Evolutionary conservation across 177 flowering plant genomes (phyloP), one percentile per base, ranked within the genome.

Genomic region (Telopea speciosissima): DNA sequence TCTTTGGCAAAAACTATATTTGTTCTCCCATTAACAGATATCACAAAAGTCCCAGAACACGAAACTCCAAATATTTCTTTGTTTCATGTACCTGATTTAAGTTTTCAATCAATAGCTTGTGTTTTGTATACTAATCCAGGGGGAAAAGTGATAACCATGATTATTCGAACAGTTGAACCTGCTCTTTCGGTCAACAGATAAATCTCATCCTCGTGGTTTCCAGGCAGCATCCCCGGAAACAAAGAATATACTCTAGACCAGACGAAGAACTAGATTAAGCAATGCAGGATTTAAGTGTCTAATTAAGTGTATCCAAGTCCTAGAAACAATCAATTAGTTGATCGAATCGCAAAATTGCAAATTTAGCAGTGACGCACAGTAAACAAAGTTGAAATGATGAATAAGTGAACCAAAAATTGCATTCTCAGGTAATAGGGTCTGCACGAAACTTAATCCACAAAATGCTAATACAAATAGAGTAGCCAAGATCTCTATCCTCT

Each of bases 401-500:
- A 36, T 19, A 52, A 13, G 58, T 58, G n/a, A 58, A 3, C 5
- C 61, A 58, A 21, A n/a, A n/a, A 58, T 19, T 58, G 9, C 22
- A 58, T 58, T 62, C 33, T 3, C 36, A 26, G 26, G 19, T 16
- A 26, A 13, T 13, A 24, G n/a, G 3, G 64, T 62, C 21, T 16
- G 11, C 28, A 62, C 5, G 19, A 62, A 26, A 62, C 36, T 17
- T 13, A 33, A 58, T 13, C 45, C 21, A 36, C 12, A 45, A 69
- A 70, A 63, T 25, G 5, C 25, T 61, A 12, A 24, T 0, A 24
- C 17, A 16, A 49, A 17, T 13, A 65, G 33, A 45, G 7, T 24
- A 42, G 0, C 24, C n/a, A 66, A 59, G 45, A 23, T 19, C 67
- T 67, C 70, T 67, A 54, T 73, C 70, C 74, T 65, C 65, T 58